Conservation (phyloP, 805 yeast species). For the Lachancea quebecensis region DNA sequence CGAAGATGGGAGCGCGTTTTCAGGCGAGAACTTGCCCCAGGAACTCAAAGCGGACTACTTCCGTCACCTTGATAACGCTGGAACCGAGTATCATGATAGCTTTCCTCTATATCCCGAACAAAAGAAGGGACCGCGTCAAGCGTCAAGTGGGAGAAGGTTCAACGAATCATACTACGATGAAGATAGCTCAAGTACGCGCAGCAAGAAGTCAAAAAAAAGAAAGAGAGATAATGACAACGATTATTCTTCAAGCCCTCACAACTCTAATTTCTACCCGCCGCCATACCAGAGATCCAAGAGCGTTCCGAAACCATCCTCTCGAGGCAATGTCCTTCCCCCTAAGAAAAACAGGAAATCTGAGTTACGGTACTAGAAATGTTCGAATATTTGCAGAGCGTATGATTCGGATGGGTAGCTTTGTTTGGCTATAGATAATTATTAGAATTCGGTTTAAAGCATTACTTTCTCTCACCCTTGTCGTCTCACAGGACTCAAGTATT, state of each 20-base stretch:
- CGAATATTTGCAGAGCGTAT: neutral
- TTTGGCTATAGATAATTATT: neutral
- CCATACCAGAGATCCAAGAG: slow-evolving; percentile 13
- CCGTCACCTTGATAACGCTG: slow-evolving; percentile 22
- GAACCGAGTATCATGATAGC: neutral
- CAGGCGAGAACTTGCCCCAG: slow-evolving; percentile 66
- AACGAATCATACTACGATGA: slow-evolving; percentile 11
- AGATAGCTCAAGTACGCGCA: slow-evolving; percentile 7
- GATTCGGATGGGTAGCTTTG: neutral
- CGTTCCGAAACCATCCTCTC: slow-evolving; percentile 11
- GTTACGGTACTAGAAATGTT: neutral
- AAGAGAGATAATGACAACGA: slow-evolving; percentile 4
- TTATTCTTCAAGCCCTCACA: slow-evolving; percentile 12
- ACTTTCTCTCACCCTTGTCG: no score
- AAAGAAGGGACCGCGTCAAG: no score
- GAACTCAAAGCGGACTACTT: slow-evolving; percentile 46
- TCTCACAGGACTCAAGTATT: no score
- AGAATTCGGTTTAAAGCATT: no score
- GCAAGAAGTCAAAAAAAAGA: slow-evolving; percentile 10
- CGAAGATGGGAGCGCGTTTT: slow-evolving; percentile 72
- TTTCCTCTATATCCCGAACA: no score
- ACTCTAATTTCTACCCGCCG: slow-evolving; percentile 19
- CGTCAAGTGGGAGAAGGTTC: neutral
- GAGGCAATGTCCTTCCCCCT: slow-evolving; percentile 15
- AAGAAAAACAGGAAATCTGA: slow-evolving; percentile 4